Evolutionary conservation across 352 stramenopile genomes (phyloP), one percentile per base, ranked within the genome.

Genomic region (Aphanomyces astaci): DNA sequence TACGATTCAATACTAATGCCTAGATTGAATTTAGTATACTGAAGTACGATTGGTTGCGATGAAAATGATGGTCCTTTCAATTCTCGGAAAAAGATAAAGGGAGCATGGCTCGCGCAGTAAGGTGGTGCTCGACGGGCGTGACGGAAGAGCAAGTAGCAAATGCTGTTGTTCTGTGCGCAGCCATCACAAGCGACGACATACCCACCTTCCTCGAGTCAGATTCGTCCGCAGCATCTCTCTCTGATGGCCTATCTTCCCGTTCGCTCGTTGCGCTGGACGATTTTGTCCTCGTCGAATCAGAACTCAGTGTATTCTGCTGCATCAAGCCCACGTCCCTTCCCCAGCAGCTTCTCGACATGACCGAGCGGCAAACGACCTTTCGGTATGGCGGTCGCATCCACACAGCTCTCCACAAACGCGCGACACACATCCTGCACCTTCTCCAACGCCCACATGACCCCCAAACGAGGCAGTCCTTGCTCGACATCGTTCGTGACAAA

Each of bases 301-400:
- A 77, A 30, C 73, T 77, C 13, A 78, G 81, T 10, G 56, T 92
- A 19, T 68, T 94, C 52, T 94, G 85, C 53, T 84, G 79, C 3
- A 74, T 94, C 40, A 77, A 82, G 39, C 81, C 83, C 24, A 90
- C 83, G 0, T 75, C 73, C 4, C 71, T 80, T 39, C 60, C 75
- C 19, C 84, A 92, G 65, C 76, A 92, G 10, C 73, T 94, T 30
- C 75, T 89, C 32, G 76, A 84, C 0, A 77, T 94, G 22, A 70
- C 90, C 13, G 79, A 82, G 5, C 76, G 87, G 52, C 84, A 86
- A 25, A 89, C 81, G 19, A 76, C 82, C 19, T 87, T 87, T 31
- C 78, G 84, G 36, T 93, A 90, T 46, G 86, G 80, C 33, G 86
- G 84, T 19, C 76, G 82, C 28, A 82, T 94, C 63, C 86, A 94